Percentiles rank a stretch among this genome's conserved stretches.
These are phyloP conservation scores for Taphrina communis DNA, from an alignment of 1,139 yeast genomes.

Conservation along the genomic window DNA sequence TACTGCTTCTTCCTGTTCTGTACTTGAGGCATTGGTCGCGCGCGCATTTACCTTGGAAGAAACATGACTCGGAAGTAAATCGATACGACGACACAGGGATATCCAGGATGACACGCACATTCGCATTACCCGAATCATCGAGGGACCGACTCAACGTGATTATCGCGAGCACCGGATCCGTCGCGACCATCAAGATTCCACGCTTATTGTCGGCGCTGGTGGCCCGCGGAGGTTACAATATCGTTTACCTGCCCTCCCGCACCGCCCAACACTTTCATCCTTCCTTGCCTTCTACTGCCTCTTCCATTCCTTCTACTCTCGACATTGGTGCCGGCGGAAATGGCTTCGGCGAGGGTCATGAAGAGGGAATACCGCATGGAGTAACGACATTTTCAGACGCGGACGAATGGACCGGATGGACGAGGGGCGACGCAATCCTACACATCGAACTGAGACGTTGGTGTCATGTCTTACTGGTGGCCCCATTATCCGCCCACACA, in stretches of 20 bases:
- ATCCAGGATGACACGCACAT: background rate
- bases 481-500: constrained; percentile 93
- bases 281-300: no score
- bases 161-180: constrained; percentile 93
- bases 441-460: constrained; percentile 90
- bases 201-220: constrained; percentile 1
- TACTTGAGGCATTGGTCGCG: no score
- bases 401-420: constrained; percentile 78
- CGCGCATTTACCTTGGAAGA: no score
- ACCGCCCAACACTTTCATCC: constrained; percentile 70
- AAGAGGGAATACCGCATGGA: constrained; percentile 59
- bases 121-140: background rate
- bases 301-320: no score
- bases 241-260: constrained; percentile 79
- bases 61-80: no score
- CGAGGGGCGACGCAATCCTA: constrained; percentile 65
- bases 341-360: constrained; percentile 55
- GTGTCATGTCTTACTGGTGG: constrained; percentile 92
- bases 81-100: no score
- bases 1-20: no score
- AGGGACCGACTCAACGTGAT: constrained; percentile 59
- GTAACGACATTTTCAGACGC: constrained; percentile 93
- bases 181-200: constrained; percentile 93
- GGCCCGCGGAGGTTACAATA: constrained; percentile 36
- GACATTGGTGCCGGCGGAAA: no score